phyloP scores from a whole-genome alignment of 768 basidiomycete genomes.

The Auricularia sp. region DNA sequence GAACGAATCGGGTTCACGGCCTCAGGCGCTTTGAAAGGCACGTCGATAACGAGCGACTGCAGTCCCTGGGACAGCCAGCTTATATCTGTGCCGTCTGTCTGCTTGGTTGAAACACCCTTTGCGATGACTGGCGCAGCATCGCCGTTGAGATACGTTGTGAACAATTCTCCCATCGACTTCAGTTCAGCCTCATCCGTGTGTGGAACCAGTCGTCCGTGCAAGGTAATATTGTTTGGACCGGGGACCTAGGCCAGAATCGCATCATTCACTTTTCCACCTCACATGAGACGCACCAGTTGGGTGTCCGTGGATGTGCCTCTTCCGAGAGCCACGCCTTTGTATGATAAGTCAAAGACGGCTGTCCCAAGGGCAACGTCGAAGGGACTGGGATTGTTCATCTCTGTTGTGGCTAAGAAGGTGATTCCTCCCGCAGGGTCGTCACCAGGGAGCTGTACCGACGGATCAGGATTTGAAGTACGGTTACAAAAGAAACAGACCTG shows the following conservation, averaged over 20 bases:
- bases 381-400: slow-evolving; percentile 34
- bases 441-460: slow-evolving; percentile 34
- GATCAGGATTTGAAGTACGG: not conserved
- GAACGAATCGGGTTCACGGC: slow-evolving; percentile 52
- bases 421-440: slow-evolving; percentile 61
- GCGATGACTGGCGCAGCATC: slow-evolving; percentile 49
- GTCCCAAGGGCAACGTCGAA: slow-evolving; percentile 63
- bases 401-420: slow-evolving; percentile 47
- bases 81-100: slow-evolving; percentile 43
- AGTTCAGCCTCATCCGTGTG: slow-evolving; percentile 40
- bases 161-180: slow-evolving; percentile 44
- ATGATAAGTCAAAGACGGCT: slow-evolving; percentile 50
- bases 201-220: slow-evolving; percentile 44
- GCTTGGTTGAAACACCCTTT: slow-evolving; percentile 46
- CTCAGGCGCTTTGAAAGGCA: slow-evolving; percentile 45
- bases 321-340: slow-evolving; percentile 47
- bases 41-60: slow-evolving; percentile 42
- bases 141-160: slow-evolving; percentile 64
- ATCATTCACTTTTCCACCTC: not conserved
- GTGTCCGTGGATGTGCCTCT: slow-evolving; percentile 42
- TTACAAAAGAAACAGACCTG: slow-evolving; percentile 16
- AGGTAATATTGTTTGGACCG: slow-evolving; percentile 47
- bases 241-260: slow-evolving; percentile 27
- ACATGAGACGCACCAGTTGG: slow-evolving; percentile 34
- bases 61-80: slow-evolving; percentile 61